Base-by-base conservation (phyloP, 257 asterid genomes). In the Primulina huaijiensis region DNA sequence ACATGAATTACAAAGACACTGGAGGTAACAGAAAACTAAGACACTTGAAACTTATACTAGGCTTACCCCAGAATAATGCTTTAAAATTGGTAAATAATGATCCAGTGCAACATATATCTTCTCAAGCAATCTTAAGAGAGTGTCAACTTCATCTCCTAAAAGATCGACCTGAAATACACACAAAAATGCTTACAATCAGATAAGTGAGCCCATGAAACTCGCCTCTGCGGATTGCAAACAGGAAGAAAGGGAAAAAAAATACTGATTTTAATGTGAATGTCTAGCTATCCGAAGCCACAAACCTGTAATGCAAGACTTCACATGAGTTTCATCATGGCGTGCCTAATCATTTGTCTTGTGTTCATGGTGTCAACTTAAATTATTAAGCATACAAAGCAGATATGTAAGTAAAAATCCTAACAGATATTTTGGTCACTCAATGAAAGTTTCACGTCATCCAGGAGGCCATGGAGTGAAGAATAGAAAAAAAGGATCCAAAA, bases 51-150 rank as follows among this genome's bases (percentile, higher is more conserved):
- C 60, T 31, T 21, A 2, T 33, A 62, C 46, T 69, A 20, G 67
- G 65, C 96, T 74, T 82, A 93, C 97, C 88, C 97, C 99, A 34
- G 96, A 91, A 76, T 93, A 90, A 78, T 90, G 97, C 85, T 89
- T 85, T 74, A 93, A 76, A 74, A 93, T 76, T 23, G 97, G 97
- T 21, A 92, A 87, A 78, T 93, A 93, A 68, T 93, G 99, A 75
- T 89, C 87, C 6, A 93, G 96, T 9, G 82, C 94, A 60, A 88
- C 81, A 74, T 84, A 87, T 70, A 93, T 89, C 89, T 85, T 93
- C 65, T 89, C 89, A 27, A 90, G 95, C 67, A 90, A 79, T 76
- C 80, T 70, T 82, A 84, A 68, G 38, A 87, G 88, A 75, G 84
- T 70, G 62, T 93, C 99, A 52, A 93, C 99, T 84, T 90, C 89